Evolutionary conservation across 1,284 basidiomycete species (phyloP).

Genomic region (Cryptococcus jaspeensis): DNA sequence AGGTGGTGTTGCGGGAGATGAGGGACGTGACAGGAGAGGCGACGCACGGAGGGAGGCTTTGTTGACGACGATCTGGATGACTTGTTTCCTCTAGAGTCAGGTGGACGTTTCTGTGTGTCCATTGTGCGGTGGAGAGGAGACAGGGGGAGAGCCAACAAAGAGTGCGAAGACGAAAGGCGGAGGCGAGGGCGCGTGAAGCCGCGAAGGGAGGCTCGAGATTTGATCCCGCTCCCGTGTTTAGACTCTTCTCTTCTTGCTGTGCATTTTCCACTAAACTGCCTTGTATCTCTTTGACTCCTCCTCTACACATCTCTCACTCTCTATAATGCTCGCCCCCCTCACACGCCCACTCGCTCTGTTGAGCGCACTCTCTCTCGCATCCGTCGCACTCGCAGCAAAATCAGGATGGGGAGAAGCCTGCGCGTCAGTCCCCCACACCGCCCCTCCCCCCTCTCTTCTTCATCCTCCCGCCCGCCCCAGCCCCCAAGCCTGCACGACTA

Average conservation of each 20-base stretch:
- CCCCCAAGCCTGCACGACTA: not conserved
- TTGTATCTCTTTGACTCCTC: not conserved
- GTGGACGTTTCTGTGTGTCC: not conserved
- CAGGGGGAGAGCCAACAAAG: not conserved
- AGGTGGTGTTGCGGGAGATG: too few species aligned
- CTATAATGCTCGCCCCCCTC: not conserved
- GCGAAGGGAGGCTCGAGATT: not conserved
- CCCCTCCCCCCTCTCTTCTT: not conserved
- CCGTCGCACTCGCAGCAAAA: constrained; percentile 9
- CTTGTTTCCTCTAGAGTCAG: not conserved
- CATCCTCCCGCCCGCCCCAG: not conserved
- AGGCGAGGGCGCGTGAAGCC: not conserved
- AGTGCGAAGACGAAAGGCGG: not conserved
- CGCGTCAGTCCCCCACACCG: constrained; percentile 23
- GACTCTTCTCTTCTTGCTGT: not conserved
- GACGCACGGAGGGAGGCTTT: too few species aligned
- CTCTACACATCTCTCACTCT: not conserved
- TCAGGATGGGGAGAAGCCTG: constrained; percentile 31
- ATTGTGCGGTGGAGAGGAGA: not conserved
- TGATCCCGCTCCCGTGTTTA: not conserved
- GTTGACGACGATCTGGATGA: too few species aligned
- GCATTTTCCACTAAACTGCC: not conserved
- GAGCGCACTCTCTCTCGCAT: not conserved
- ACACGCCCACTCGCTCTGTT: not conserved
- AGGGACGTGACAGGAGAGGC: too few species aligned